Conservation (phyloP, 257 asterid species). For the Nemophila menziesii region DNA sequence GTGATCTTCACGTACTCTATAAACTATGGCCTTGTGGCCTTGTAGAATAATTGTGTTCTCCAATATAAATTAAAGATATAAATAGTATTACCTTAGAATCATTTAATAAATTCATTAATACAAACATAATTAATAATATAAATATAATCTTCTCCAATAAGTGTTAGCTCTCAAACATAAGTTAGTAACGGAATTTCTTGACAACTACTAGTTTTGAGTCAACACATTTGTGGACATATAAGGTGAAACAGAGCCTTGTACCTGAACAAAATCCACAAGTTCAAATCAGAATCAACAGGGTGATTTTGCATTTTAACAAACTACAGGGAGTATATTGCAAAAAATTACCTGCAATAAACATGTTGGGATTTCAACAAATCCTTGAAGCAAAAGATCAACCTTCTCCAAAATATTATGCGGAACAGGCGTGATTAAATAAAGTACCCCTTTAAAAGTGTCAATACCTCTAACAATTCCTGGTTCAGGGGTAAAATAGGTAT, state of each 20-base stretch:
- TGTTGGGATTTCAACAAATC: conserved; percentile 65
- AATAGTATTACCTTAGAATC: no score
- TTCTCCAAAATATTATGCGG: conserved; percentile 53
- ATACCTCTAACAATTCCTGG: conserved; percentile 85
- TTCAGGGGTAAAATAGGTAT: background rate
- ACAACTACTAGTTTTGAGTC: conserved; percentile 29
- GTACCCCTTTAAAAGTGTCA: conserved; percentile 44
- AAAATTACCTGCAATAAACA: conserved; percentile 60
- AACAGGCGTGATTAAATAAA: conserved; percentile 70
- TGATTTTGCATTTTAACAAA: background rate
- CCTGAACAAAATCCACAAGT: conserved; percentile 35
- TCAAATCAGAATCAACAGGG: conserved; percentile 4
- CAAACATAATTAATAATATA: background rate
- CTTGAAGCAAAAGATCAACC: conserved; percentile 80
- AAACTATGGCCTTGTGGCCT: no score
- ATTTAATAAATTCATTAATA: no score
- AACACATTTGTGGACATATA: conserved; percentile 69
- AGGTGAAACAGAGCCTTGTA: conserved; percentile 76
- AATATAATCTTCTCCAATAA: background rate
- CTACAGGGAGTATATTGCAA: background rate
- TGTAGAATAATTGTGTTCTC: no score
- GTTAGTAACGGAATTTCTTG: background rate
- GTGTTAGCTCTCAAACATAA: background rate
- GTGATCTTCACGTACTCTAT: no score
- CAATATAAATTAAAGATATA: no score